phyloP scores from a whole-genome alignment of 2,329 filamentous ascomycete genomes.

The Colletotrichum musae region DNA sequence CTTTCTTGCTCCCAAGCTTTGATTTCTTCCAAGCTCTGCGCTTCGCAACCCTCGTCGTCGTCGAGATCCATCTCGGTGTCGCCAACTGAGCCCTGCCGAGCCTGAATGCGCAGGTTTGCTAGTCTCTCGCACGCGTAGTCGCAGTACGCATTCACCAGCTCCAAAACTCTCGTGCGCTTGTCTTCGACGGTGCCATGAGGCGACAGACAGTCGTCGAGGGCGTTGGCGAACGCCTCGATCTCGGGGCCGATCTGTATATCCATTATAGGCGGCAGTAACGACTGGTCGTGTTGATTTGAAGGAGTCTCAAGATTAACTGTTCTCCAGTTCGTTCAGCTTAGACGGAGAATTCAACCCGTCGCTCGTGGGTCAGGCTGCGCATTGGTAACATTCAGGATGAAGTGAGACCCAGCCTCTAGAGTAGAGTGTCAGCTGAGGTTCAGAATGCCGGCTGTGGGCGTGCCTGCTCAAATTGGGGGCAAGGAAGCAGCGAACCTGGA shows the following conservation, averaged over 20 bases:
- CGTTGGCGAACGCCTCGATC: constrained; percentile 88
- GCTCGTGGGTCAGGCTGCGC: constrained; percentile 1
- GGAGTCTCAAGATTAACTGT: not conserved
- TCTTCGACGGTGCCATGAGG: constrained; percentile 64
- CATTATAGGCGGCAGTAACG: constrained; percentile 8
- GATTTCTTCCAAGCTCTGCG: constrained; percentile 55
- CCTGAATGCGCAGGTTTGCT: constrained; percentile 58
- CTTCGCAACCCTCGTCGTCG: constrained; percentile 56
- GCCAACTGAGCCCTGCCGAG: constrained; percentile 40
- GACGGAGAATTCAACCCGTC: not conserved
- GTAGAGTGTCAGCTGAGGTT: too few relatives aligned
- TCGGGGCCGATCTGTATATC: constrained; percentile 71
- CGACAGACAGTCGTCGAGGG: constrained; percentile 81
- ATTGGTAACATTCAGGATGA: not conserved
- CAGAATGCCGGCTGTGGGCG: too few relatives aligned
- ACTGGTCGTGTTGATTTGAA: not conserved
- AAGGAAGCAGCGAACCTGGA: too few relatives aligned
- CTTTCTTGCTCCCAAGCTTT: constrained; percentile 84
- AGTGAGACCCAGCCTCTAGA: not conserved
- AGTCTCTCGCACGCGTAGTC: constrained; percentile 65
- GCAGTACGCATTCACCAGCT: constrained; percentile 77
- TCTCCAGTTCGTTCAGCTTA: not conserved
- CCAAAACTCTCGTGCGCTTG: constrained; percentile 76
- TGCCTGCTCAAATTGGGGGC: too few relatives aligned
- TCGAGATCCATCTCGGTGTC: constrained; percentile 72